Evolutionary conservation across 1,284 basidiomycete species (phyloP).

Genomic region (Erythrobasidium hasegawianum): DNA sequence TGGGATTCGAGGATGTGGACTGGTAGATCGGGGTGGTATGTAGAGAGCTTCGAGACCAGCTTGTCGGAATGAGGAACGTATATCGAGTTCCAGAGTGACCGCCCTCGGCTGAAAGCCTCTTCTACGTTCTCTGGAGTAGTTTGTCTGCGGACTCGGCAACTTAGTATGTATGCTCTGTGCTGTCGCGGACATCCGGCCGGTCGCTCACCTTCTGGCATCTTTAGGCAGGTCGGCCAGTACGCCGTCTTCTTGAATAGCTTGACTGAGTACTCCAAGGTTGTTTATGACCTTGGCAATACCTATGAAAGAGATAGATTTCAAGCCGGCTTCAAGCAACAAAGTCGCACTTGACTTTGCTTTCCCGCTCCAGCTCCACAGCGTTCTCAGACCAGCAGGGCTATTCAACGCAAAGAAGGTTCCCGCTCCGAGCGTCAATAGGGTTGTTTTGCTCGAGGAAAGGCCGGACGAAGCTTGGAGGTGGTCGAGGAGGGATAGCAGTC

Average conservation of each 20-base stretch:
- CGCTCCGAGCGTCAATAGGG: conserved; percentile 55
- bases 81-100: conserved; percentile 79
- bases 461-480: conserved; percentile 9
- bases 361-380: conserved; percentile 70
- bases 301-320: conserved; percentile 68
- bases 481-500: conserved; percentile 51
- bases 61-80: conserved; percentile 86
- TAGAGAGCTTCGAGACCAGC: conserved; percentile 78
- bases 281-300: conserved; percentile 59
- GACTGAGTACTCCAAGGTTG: conserved; percentile 68
- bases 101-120: conserved; percentile 66
- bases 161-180: too few species aligned
- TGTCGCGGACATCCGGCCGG: too few species aligned
- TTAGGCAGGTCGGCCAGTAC: conserved; percentile 67
- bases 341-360: conserved; percentile 62
- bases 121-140: background rate
- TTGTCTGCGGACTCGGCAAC: too few species aligned
- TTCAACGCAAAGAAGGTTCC: conserved; percentile 79
- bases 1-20: conserved; percentile 84
- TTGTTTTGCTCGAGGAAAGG: conserved; percentile 22
- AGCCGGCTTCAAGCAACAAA: conserved; percentile 83
- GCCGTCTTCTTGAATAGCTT: conserved; percentile 67
- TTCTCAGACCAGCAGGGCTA: conserved; percentile 69
- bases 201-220: conserved; percentile 61
- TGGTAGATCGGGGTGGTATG: conserved; percentile 63